These are phyloP conservation scores for Trichoderma koningii DNA, from an alignment of 2,329 filamentous ascomycete species.

Conservation along the genomic window DNA sequence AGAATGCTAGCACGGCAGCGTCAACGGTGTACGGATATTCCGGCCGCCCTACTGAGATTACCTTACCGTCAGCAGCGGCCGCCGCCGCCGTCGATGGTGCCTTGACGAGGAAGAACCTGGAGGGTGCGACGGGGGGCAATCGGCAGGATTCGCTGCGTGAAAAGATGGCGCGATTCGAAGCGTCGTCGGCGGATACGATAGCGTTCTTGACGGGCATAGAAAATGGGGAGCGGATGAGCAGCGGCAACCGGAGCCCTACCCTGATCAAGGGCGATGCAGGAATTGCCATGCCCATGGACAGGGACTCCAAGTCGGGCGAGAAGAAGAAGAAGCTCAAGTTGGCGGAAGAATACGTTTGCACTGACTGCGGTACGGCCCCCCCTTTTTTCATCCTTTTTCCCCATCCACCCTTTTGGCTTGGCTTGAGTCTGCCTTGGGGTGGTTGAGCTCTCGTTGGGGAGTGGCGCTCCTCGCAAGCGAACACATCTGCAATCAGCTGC, in stretches of 20 bases:
- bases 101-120: constrained; percentile 77
- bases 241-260: constrained; percentile 76
- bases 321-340: constrained; percentile 89
- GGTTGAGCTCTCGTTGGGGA: no score
- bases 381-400: not conserved
- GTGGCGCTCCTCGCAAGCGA: no score
- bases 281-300: constrained; percentile 79
- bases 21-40: constrained; percentile 35
- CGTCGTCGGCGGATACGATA: constrained; percentile 74
- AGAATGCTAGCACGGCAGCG: constrained; percentile 45
- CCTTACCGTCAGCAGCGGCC: constrained; percentile 60
- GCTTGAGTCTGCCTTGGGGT: not conserved
- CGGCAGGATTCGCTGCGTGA: constrained; percentile 76
- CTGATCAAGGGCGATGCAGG: constrained; percentile 84
- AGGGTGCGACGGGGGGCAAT: constrained; percentile 66
- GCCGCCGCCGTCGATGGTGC: constrained; percentile 54
- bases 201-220: constrained; percentile 91
- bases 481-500: not conserved
- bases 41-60: constrained; percentile 40
- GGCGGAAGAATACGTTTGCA: constrained; percentile 88
- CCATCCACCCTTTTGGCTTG: not conserved
- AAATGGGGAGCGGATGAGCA: constrained; percentile 88
- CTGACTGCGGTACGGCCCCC: constrained; percentile 70
- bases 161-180: constrained; percentile 82
- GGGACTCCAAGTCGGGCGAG: constrained; percentile 69